Evolutionary conservation across 176 grass and related monocot genomes (phyloP), one percentile per base, ranked within the genome.

Genomic region (Melocanna baccifera): DNA sequence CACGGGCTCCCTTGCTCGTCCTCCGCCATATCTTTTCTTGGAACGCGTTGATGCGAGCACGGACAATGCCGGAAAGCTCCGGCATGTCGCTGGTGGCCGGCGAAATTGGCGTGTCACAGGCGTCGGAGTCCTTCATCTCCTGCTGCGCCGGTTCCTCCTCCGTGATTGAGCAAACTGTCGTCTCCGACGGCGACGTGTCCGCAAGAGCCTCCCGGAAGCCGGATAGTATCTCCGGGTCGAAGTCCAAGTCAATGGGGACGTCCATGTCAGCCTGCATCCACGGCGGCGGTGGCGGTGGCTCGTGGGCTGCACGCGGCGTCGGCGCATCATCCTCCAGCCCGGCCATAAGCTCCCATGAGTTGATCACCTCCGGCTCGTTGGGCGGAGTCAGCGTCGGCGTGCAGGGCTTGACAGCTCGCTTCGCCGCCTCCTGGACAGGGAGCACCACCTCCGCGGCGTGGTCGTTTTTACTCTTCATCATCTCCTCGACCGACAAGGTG

Each of bases 271-370:
- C 65, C 83, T 84, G 73, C 91, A 93, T 84, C 91, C 89, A 94
- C 40, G 59, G 46, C 79, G 75, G 78, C 57, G 73, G 56, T 20
- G 12, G 19, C 10, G 56, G 73, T 10, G 57, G 78, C 25, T 28
- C 14, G 43, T 71, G 6, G 2, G 68, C 5, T 11, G 40, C 69
- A 43, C 81, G 43, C 40, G 91, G 76, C 47, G 78, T 85, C 14
- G 51, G 85, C 1, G 18, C 58, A 8, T 66, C 75, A 72, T 90
- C 88, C 32, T 95, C 86, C 69, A 88, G 87, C 12, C 69, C 92
- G 6, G 86, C 87, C 78, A 92, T 94, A 69, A 92, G 90, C 73
- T 90, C 92, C 81, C 90, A 92, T 23, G 85, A 73, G 46, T 92
- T 90, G 77, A 88, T 86, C 73, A 87, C 82, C 82, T 94, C 91